Base-by-base conservation (phyloP, 2,329 filamentous ascomycete genomes). In the Pseudogymnoascus sp. region DNA sequence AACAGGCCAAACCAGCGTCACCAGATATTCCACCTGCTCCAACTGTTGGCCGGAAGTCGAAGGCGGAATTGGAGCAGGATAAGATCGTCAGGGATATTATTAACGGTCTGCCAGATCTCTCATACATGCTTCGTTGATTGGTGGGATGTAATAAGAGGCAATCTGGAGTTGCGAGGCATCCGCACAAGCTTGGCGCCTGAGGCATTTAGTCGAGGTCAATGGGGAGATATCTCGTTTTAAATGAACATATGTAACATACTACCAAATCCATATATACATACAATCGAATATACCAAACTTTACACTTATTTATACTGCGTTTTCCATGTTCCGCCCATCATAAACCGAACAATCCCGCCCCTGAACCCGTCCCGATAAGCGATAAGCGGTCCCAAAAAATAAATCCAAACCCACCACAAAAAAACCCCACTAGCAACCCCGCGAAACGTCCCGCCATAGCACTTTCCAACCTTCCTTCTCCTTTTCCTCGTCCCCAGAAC, bases 41-140 rank as follows among this genome's bases (percentile, higher is more conserved):
- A 38, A 26, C 47, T 31, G 47, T 19, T 21, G 50, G n/a, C n/a
- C 64, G 66, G 11, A 72, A 70, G 63, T 64, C 68, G 3, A 67
- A 63, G 60, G 65, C 68, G 19, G 71, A 73, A 50, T 60, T 68
- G 16, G 72, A 73, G 21, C 71, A 75, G 53, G 72, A 74, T 64
- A 66, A 64, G 59, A 66, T 73, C 31, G 71, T 74, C 7, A 68
- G 68, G 26, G 65, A 64, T 33, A 70, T 76, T 8, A 64, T 76
- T 13, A 70, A 70, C 29, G 67, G 68, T 2, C 64, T 76, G 10
- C 74, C 74, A 1, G 69, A 75, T 65, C 65, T 76, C 14, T 70
- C 70, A 11, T 76, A 75, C 66, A 76, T 76, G 73, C 63, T 75
- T 59, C 44, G 61, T 19, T 62, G 8, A 60, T 59, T 33, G 26